Evolutionary conservation across 305 asterid species (phyloP), one percentile per base, ranked within the genome.

Genomic region (Caryopteris hybrid): DNA sequence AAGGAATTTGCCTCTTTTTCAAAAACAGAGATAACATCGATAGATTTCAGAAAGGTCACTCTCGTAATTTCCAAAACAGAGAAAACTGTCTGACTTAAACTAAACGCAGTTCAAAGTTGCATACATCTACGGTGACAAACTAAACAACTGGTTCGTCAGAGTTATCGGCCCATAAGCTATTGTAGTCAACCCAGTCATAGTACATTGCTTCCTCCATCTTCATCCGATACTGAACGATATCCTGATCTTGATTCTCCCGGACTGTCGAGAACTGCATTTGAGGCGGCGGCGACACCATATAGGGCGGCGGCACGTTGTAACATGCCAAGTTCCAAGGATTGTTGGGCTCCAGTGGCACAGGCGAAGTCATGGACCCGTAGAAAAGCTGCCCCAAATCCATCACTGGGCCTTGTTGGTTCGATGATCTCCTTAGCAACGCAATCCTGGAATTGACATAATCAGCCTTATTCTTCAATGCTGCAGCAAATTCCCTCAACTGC

Each of bases 401-500:
- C 27, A 20, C 5, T 6, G 10, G 10, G 41, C 41, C 70, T 2
- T 48, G 25, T 27, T 13, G 12, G 38, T 5, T 59, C 3, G 9
- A 13, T 4, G 3, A 12, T 2, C 46, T 33, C 16, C n/a, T 66
- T 46, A 76, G 5, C 2, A 41, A 38, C 13, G 76, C 79, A 13
- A 86, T 79, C 72, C 76, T 83, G 10, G 81, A 54, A 48, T 62
- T 74, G 0, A 78, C 77, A 6, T 51, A 6, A 7, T 55, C 81
- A 0, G 75, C 56, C 59, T 81, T 87, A 1, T 33, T 18, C 23
- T 61, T 55, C 79, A 89, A 55, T 0, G 31, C 31, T 1, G 62
- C 41, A 0, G 77, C 85, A 1, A 85, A 75, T 3, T 59, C 81
- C 53, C 88, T 72, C 57, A 83, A 46, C 11, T 79, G 70, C 29